Conservation (phyloP, 805 yeast species). For the Saturnispora quitensis region DNA sequence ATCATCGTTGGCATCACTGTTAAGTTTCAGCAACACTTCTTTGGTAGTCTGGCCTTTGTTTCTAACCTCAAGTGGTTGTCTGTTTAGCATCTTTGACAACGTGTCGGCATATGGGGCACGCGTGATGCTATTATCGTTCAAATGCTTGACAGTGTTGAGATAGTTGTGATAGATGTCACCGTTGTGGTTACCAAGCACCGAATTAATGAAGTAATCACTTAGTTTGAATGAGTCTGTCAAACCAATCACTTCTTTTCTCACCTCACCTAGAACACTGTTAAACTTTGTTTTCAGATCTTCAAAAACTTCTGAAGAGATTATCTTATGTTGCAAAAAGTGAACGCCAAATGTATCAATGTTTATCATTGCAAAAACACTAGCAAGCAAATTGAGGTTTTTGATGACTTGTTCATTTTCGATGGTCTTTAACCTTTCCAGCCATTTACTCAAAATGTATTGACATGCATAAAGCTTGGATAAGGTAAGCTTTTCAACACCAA, state of each 20-base stretch:
- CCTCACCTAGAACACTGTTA: conserved; percentile 36
- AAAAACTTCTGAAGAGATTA: conserved; percentile 42
- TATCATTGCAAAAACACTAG: conserved; percentile 54
- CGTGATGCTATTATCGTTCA: conserved; percentile 41
- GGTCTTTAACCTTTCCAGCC: conserved; percentile 26
- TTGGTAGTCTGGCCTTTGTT: conserved; percentile 20
- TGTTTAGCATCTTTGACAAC: conserved; percentile 31
- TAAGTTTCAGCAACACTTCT: conserved; percentile 18
- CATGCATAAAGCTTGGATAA: conserved; percentile 45
- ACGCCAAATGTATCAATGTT: conserved; percentile 65
- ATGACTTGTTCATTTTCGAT: conserved; percentile 28
- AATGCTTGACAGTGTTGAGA: conserved; percentile 41
- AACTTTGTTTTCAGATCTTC: conserved; percentile 33
- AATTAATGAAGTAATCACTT: conserved; percentile 71
- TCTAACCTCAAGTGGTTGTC: conserved; percentile 30
- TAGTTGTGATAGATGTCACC: conserved; percentile 82
- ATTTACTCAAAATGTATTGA: conserved; percentile 36
- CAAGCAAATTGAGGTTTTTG: conserved; percentile 43
- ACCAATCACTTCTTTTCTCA: conserved; percentile 65
- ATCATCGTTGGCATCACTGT: background rate
- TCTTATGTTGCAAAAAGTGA: conserved; percentile 55
- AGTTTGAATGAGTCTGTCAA: conserved; percentile 78
- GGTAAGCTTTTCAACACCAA: conserved; percentile 37
- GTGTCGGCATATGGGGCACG: conserved; percentile 52
- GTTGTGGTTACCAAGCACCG: conserved; percentile 71